phyloP scores from a whole-genome alignment of 2,329 filamentous ascomycete species.

The Neodidymelliopsis sp. region DNA sequence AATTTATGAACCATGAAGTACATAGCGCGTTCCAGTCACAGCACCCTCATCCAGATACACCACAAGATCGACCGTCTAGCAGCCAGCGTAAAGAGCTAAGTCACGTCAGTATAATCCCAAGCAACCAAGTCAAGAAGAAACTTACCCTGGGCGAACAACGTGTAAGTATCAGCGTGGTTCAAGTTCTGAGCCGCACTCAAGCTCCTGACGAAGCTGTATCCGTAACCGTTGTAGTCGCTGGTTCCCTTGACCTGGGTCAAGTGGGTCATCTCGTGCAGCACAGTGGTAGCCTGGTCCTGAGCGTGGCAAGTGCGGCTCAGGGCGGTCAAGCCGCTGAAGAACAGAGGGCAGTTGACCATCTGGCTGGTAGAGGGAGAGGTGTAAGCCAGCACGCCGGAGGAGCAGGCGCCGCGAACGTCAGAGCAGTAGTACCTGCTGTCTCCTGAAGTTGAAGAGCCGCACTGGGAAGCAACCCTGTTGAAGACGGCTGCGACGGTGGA shows the following conservation, averaged over 20 bases:
- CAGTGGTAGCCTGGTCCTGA: slow-evolving; percentile 69
- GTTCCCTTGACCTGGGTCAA: slow-evolving; percentile 64
- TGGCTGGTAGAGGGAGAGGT: slow-evolving; percentile 60
- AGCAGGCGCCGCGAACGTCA: slow-evolving; percentile 62
- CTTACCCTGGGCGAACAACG: slow-evolving; percentile 36
- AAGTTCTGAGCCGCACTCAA: slow-evolving; percentile 60
- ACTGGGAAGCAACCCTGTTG: slow-evolving; percentile 62
- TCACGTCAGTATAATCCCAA: background rate
- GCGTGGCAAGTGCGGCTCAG: slow-evolving; percentile 62
- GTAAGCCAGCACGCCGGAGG: slow-evolving; percentile 63
- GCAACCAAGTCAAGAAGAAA: background rate
- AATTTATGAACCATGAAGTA: no score
- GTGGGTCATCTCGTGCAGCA: slow-evolving; percentile 70
- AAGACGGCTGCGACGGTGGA: slow-evolving; percentile 61
- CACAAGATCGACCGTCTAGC: background rate
- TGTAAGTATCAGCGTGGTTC: slow-evolving; percentile 69
- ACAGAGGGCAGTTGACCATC: slow-evolving; percentile 67
- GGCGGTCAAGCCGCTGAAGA: slow-evolving; percentile 61
- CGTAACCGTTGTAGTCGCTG: slow-evolving; percentile 62
- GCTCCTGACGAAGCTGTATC: slow-evolving; percentile 58
- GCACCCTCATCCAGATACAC: background rate
- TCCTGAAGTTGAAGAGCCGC: slow-evolving; percentile 58
- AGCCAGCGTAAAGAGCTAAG: slow-evolving; percentile 9
- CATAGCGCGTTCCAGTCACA: no score
- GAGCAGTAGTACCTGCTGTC: slow-evolving; percentile 64